Percentiles rank a stretch among this genome's conserved stretches.
Conservation (phyloP, 2,329 filamentous ascomycete genomes). For the Penicillium sp. region DNA sequence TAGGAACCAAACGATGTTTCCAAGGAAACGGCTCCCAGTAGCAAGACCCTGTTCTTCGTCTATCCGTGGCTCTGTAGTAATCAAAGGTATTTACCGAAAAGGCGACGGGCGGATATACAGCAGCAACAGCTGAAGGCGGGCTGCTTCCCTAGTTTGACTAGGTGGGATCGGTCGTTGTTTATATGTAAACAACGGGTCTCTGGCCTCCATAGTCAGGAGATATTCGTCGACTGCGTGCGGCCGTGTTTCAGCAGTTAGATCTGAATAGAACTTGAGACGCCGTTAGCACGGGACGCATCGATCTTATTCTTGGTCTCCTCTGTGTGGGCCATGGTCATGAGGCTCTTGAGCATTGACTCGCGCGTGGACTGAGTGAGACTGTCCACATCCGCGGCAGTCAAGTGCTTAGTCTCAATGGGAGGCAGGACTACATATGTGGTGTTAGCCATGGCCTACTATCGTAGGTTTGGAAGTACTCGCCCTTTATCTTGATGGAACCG, state of each 20-base stretch:
- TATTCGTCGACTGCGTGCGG: neutral
- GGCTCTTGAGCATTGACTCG: conserved; percentile 67
- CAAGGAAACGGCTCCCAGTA: neutral
- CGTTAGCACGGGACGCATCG: conserved; percentile 20
- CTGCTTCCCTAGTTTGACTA: neutral
- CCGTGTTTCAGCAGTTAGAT: conserved; percentile 25
- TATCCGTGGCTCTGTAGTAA: neutral
- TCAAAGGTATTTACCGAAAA: conserved; percentile 9
- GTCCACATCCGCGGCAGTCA: conserved; percentile 73
- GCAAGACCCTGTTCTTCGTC: conserved; percentile 2
- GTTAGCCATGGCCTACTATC: neutral
- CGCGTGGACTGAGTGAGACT: conserved; percentile 63
- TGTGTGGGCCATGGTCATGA: conserved; percentile 42
- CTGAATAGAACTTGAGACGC: conserved; percentile 33
- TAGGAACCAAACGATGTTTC: neutral
- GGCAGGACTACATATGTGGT: conserved; percentile 59
- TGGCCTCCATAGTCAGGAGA: neutral
- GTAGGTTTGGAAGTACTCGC: conserved; percentile 42
- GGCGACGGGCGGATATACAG: conserved; percentile 6
- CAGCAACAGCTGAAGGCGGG: neutral
- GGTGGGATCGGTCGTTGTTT: neutral
- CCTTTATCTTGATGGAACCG: conserved; percentile 69
- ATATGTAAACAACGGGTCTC: neutral
- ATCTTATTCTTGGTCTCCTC: conserved; percentile 17
- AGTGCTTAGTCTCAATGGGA: conserved; percentile 70